phyloP scores from a whole-genome alignment of 768 basidiomycete species.

The Suillus decipiens region DNA sequence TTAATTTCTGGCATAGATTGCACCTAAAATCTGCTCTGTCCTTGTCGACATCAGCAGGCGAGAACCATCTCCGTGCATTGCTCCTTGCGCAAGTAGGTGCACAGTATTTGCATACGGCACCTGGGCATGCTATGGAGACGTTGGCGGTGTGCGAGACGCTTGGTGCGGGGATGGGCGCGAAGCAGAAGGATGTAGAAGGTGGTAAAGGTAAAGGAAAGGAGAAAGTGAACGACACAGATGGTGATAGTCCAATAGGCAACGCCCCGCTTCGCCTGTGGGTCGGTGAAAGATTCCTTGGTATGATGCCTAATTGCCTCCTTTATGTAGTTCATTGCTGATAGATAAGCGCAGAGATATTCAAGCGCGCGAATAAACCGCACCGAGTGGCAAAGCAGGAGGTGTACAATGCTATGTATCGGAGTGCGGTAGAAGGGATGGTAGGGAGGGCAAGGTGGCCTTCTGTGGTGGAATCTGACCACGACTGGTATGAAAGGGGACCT shows the following conservation, averaged over 20 bases:
- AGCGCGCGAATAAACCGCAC: slow-evolving; percentile 53
- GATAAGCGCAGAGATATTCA: slow-evolving; percentile 50
- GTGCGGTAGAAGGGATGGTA: slow-evolving; percentile 23
- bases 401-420: slow-evolving; percentile 39
- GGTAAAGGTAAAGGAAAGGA: slow-evolving; percentile 11
- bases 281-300: slow-evolving; percentile 68
- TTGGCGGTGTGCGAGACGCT: slow-evolving; percentile 68
- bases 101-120: slow-evolving; percentile 71
- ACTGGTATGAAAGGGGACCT: not conserved
- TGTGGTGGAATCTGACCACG: not conserved
- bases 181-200: slow-evolving; percentile 21
- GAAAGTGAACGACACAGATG: slow-evolving; percentile 3
- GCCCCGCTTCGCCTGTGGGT: slow-evolving; percentile 71
- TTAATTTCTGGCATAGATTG: slow-evolving; percentile 21
- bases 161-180: slow-evolving; percentile 64
- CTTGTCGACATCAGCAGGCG: slow-evolving; percentile 56
- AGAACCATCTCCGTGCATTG: slow-evolving; percentile 74
- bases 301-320: slow-evolving; percentile 21
- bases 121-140: slow-evolving; percentile 67
- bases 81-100: slow-evolving; percentile 67
- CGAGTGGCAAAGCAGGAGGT: slow-evolving; percentile 47
- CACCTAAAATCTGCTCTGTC: slow-evolving; percentile 62
- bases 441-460: slow-evolving; percentile 2
- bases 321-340: not conserved
- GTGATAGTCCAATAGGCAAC: slow-evolving; percentile 50